Base-by-base conservation (phyloP, 2,329 filamentous ascomycete species). In the Claviceps sp. region DNA sequence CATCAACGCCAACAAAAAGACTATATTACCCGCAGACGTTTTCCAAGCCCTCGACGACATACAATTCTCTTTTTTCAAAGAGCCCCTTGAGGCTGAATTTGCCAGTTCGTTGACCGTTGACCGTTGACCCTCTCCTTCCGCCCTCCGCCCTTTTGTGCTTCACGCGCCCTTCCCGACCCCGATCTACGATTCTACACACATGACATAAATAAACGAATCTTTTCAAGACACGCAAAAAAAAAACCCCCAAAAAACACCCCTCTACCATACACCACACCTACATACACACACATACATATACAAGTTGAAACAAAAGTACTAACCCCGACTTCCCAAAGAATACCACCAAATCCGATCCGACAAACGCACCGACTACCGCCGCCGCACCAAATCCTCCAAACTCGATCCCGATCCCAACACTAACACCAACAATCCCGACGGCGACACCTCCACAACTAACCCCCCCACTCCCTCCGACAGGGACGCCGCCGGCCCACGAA, bases 11-110 rank as follows among this genome's bases (percentile, higher is more conserved):
- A 78, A 78, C 64, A 86, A 89, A 64, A 90, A 90, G 71, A 91
- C 86, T 0, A 85, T 93, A 59, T 77, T 80, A 60, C 85, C 86
- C 0, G 75, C 77, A 42, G 86, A 91, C 63, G 85, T 93, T 42
- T 82, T 90, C 62, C 81, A 82, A 48, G 87, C 86, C 0, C 74
- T 93, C 47, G 81, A 85, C n/a, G 83, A 87, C 40, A 78, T 83
- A 47, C 87, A 91, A 64, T 87, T 87, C 48, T 75, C 74, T n/a
- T 89, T 90, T 63, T 72, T 88, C 52, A 77, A 79, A 14, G 73
- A 73, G 52, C 74, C 81, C 38, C 71, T 91, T 37, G 84, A 91
- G 66, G 83, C 81, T 5, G 87, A 91, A 66, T 84, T 89, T 63
- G 78, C 80, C 43, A 89, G 85, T 88, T 65, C 47, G 81, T 73